Base-by-base conservation (phyloP, 2,329 filamentous ascomycete genomes). In the Aspergillus novoparasiticus region DNA sequence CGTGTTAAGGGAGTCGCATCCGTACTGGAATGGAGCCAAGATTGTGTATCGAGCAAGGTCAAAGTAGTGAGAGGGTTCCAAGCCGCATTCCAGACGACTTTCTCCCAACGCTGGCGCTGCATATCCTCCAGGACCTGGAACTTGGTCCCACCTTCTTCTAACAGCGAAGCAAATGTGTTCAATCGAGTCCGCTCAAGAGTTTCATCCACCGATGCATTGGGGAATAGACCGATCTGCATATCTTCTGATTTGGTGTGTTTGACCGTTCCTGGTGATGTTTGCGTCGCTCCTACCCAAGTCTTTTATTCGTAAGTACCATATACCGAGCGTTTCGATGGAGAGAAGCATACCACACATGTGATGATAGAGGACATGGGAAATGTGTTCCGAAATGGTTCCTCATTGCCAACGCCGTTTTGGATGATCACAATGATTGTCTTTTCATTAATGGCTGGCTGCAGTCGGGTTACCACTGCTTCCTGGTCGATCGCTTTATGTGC, bases 221-320 rank as follows among this genome's bases (percentile, higher is more conserved):
- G 74, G 65, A 82, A 87, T 0, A 87, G 70, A 0, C 85, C 86
- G 4, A 87, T 81, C 60, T 87, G 82, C 71, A 84, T 82, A 64
- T 85, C 78, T 69, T 87, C 86, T 14, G 81, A 82, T 58, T 80
- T 81, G 26, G 76, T 83, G 66, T 87, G 86, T 10, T 74, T 71
- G 28, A 87, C 75, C 3, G 82, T 64, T 0, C 85, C 86, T 0
- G 85, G 84, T 9, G 76, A 70, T 3, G 74, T 74, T 66, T 88
- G 86, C 0, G 73, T 79, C 10, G 83, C 84, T 5, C 85, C 85
- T 0, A 85, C 82, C 85, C 74, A 76, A 4, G 73, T 73, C 74
- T 76, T 23, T 41, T 21, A 11, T 5, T 11, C n/a, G 21, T 54
- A 11, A 51, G 50, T 58, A 11, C 12, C 6, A 30, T 8, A 14